Base-by-base conservation (phyloP, 441 rosid genomes). In the Adansonia gregorii region DNA sequence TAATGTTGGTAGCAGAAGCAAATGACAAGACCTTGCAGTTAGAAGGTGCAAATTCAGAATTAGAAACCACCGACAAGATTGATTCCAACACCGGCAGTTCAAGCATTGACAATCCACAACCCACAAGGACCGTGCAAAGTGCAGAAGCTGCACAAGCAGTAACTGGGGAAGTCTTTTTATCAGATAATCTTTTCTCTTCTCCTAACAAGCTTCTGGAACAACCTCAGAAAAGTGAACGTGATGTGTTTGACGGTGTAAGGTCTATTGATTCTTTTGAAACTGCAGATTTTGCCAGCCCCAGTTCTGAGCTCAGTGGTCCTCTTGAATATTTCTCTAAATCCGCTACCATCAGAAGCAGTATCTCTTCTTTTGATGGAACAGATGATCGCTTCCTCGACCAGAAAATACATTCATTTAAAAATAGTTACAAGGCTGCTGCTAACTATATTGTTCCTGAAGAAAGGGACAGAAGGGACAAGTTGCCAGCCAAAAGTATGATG, bases 281-380 rank as follows among this genome's bases (percentile, higher is more conserved):
- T 65, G 69, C 81, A 9, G 81, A 87, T 73, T 85, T 78, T 81
- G 78, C 68, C 46, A 83, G 83, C 65, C 83, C 85, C 11, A 83
- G 82, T 72, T 89, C 93, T 14, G 90, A 81, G 78, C 73, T 86
- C 72, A 81, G 90, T 58, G 76, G 70, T 54, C 70, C 68, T 75
- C 81, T 80, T 56, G 80, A 83, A 58, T 81, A 83, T 69, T 61
- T 76, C 72, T 75, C 82, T 2, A 85, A 84, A 74, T 84, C 91
- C 24, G 82, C 89, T 67, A 65, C 86, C 56, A 82, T 83, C 82
- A 85, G 86, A 79, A 86, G 89, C 52, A 87, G 88, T 60, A 73
- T 88, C 81, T 92, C 98, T 79, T 90, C 99, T 2, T 81, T 72
- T 80, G 92, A 89, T 46, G 92, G 84, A 78, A 76, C 76, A 8